Conservation (phyloP, 2,329 filamentous ascomycete genomes). For the Hypoxylon sp. region DNA sequence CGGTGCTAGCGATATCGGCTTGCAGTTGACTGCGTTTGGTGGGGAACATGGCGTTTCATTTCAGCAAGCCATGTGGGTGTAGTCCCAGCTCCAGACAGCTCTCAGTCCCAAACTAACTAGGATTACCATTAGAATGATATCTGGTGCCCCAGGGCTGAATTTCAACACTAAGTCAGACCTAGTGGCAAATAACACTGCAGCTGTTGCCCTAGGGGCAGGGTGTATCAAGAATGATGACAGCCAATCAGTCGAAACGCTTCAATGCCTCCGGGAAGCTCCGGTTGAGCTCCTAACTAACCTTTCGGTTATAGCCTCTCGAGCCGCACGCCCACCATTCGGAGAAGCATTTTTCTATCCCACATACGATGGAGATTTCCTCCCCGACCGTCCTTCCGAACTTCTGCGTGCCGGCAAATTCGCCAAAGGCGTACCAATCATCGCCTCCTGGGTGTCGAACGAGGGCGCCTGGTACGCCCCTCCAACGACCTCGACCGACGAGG, state of each 20-base stretch:
- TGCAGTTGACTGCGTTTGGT: slow-evolving; percentile 50
- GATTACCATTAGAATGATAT: slow-evolving; percentile 50
- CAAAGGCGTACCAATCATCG: slow-evolving; percentile 40
- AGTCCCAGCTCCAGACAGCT: neutral
- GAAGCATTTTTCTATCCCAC: slow-evolving; percentile 47
- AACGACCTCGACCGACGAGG: slow-evolving; percentile 40
- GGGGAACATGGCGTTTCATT: slow-evolving; percentile 49
- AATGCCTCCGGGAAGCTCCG: slow-evolving; percentile 44
- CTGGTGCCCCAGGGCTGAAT: slow-evolving; percentile 50
- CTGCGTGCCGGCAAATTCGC: slow-evolving; percentile 48
- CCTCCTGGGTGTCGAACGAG: slow-evolving; percentile 45
- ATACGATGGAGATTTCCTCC: slow-evolving; percentile 50
- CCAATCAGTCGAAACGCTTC: slow-evolving; percentile 41
- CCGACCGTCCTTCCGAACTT: slow-evolving; percentile 49
- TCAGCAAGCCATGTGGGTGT: slow-evolving; percentile 51
- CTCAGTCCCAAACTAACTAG: slow-evolving; percentile 4
- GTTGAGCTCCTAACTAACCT: slow-evolving; percentile 47
- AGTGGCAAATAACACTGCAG: slow-evolving; percentile 47
- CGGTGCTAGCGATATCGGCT: slow-evolving; percentile 51
- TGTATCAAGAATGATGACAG: slow-evolving; percentile 34
- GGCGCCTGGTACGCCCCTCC: slow-evolving; percentile 46
- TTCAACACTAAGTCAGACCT: slow-evolving; percentile 51
- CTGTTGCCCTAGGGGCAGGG: slow-evolving; percentile 42
- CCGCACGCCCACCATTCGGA: slow-evolving; percentile 43
- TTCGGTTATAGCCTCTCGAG: slow-evolving; percentile 48